Conservation (phyloP, 768 basidiomycete species). For the Leccinum uliginosum region DNA sequence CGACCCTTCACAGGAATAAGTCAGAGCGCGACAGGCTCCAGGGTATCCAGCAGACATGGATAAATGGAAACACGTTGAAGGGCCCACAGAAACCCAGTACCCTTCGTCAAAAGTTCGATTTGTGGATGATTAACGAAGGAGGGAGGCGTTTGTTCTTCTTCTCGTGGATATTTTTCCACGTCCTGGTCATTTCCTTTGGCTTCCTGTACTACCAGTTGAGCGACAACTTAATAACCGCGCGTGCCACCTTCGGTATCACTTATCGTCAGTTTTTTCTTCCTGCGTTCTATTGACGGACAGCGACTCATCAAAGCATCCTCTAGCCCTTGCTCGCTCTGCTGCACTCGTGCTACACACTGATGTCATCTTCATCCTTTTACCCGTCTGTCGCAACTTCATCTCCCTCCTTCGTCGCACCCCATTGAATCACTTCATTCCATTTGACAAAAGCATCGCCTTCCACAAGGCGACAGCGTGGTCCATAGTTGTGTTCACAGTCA, state of each 20-base stretch:
- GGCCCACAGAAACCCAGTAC: slow-evolving; percentile 37
- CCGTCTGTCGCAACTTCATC: slow-evolving; percentile 93
- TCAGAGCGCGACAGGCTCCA: slow-evolving; percentile 80
- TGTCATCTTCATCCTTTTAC: slow-evolving; percentile 89
- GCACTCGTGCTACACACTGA: slow-evolving; percentile 91
- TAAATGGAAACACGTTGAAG: slow-evolving; percentile 26
- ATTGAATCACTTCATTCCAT: slow-evolving; percentile 82
- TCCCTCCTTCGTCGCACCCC: slow-evolving; percentile 83
- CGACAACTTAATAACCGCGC: slow-evolving; percentile 69
- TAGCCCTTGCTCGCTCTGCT: slow-evolving; percentile 83
- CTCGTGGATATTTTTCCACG: slow-evolving; percentile 76
- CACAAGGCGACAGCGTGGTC: slow-evolving; percentile 92
- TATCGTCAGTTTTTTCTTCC: slow-evolving; percentile 51
- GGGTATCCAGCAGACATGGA: slow-evolving; percentile 68
- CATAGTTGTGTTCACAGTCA: slow-evolving; percentile 68
- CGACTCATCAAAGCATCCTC: not conserved
- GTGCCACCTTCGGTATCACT: slow-evolving; percentile 68
- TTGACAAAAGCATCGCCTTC: slow-evolving; percentile 89
- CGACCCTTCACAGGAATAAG: slow-evolving; percentile 77
- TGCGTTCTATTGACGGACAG: not conserved
- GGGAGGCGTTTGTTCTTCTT: slow-evolving; percentile 73
- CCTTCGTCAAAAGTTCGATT: slow-evolving; percentile 44
- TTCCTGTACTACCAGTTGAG: slow-evolving; percentile 73
- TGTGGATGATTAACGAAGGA: slow-evolving; percentile 97
- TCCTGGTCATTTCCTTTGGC: slow-evolving; percentile 73